Base-by-base conservation (phyloP, 768 basidiomycete species). In the Hygrocybe punicea region DNA sequence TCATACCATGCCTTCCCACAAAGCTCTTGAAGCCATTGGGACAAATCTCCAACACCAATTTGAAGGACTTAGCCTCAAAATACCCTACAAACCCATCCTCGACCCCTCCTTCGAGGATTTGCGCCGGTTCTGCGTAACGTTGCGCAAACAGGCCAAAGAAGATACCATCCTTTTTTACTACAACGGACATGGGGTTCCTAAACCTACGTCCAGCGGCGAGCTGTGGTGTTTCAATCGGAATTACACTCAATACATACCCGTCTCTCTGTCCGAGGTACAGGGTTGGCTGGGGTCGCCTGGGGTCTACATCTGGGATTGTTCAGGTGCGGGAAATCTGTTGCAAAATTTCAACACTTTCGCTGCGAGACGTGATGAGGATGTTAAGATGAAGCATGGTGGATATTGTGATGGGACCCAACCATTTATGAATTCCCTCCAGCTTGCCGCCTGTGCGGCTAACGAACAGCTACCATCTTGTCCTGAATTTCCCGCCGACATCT, bases 221-320 rank as follows among this genome's bases (percentile, higher is more conserved):
- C 81, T 99, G 52, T 99, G 97, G 97, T 95, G 97, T 55, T 99
- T 99, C 78, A 98, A 99, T 72, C 81, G 86, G 65, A 89, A 85
- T 63, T 98, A 98, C 71, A 98, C 97, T 0, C 96, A 99, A 71
- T 99, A 99, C 67, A 98, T 98, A 58, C 97, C 97, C 0, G 90
- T 98, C 10, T 94, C 93, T 16, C 77, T 99, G 42, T 88, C 88
- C 70, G 97, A 99, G 63, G 79, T 99, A 14, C 95, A 98, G 69
- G 83, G 78, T 17, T 98, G 94, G 93, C 76, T 98, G 4, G 93
- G 93, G 6, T 91, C 93, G 1, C 97, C 97, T 1, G 92, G 91
- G 29, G 92, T 98, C 25, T 98, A 95, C 69, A 92, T 99, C 53
- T 99, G 97, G 97, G 97, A 99, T 68, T 98, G 95, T 69, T 95